Percentiles rank a stretch among this genome's conserved stretches.
These are phyloP conservation scores for Vitis hybrid DNA, from an alignment of 177 flowering plant genomes.

Conservation along the genomic window DNA sequence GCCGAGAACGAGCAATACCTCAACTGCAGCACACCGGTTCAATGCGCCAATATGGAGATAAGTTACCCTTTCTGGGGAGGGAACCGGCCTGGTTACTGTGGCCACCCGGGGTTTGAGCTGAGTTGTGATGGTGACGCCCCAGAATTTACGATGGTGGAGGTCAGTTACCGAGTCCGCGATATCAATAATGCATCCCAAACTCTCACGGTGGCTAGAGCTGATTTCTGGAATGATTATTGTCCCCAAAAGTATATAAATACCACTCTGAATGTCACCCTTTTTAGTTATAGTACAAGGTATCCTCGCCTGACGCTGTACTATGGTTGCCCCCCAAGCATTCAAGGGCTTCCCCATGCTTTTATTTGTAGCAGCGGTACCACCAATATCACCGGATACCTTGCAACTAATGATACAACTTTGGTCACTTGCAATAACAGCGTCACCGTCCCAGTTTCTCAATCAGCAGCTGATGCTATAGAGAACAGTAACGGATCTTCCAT, in stretches of 20 bases:
- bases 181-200: neutral
- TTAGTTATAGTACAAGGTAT: neutral
- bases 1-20: no score
- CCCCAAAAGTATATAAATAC: slow-evolving; percentile 1
- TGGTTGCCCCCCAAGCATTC: slow-evolving; percentile 15
- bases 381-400: neutral
- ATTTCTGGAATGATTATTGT: slow-evolving; percentile 17
- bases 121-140: slow-evolving; percentile 14
- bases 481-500: neutral
- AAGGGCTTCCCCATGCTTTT: neutral
- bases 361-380: neutral
- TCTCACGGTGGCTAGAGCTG: slow-evolving; percentile 20
- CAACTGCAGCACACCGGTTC: no score
- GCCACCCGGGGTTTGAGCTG: slow-evolving; percentile 37
- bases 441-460: slow-evolving; percentile 4
- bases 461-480: neutral
- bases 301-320: slow-evolving; percentile 29
- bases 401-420: neutral
- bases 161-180: slow-evolving; percentile 4
- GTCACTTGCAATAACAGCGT: slow-evolving; percentile 15
- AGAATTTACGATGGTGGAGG: slow-evolving; percentile 1
- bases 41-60: slow-evolving; percentile 19
- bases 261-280: slow-evolving; percentile 9
- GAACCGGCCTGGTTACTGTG: slow-evolving; percentile 33
- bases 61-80: slow-evolving; percentile 50